Evolutionary conservation across 768 basidiomycete species (phyloP).

Genomic region (Trametes cubensis): DNA sequence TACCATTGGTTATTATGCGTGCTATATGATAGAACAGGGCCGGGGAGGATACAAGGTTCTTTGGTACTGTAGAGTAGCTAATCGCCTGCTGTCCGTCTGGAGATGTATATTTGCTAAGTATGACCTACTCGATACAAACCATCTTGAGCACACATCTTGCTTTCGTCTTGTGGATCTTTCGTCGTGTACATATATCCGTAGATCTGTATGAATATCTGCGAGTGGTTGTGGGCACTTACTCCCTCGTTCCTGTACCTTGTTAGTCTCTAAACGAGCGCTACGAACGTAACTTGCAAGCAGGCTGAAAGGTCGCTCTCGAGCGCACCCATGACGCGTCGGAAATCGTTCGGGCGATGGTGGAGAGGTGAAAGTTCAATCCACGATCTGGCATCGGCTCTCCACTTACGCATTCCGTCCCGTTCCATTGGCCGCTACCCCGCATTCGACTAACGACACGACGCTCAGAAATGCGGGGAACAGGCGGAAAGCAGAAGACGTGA

Average conservation of each 20-base stretch:
- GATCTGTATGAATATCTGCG: no score
- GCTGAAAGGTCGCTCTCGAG: no score
- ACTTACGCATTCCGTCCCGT: constrained; percentile 4
- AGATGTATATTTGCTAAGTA: constrained; percentile 10
- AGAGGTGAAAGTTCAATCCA: not conserved
- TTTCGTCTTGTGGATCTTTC: not conserved
- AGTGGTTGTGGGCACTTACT: no score
- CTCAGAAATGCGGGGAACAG: not conserved
- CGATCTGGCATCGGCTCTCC: not conserved
- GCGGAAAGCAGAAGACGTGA: not conserved
- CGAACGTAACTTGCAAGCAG: no score
- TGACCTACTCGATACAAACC: not conserved
- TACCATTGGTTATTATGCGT: not conserved
- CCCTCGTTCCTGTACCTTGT: no score
- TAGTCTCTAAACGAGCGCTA: no score
- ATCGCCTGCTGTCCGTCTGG: constrained; percentile 6
- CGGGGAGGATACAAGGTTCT: constrained; percentile 1
- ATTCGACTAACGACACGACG: not conserved
- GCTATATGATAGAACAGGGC: constrained; percentile 18
- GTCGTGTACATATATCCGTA: no score
- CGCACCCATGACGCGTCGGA: not conserved
- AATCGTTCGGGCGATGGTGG: not conserved
- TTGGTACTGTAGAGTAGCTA: constrained; percentile 19
- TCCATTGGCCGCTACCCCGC: constrained; percentile 15
- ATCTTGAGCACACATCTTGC: not conserved